phyloP scores from a whole-genome alignment of 2,329 filamentous ascomycete species.

The Fusarium sp. region DNA sequence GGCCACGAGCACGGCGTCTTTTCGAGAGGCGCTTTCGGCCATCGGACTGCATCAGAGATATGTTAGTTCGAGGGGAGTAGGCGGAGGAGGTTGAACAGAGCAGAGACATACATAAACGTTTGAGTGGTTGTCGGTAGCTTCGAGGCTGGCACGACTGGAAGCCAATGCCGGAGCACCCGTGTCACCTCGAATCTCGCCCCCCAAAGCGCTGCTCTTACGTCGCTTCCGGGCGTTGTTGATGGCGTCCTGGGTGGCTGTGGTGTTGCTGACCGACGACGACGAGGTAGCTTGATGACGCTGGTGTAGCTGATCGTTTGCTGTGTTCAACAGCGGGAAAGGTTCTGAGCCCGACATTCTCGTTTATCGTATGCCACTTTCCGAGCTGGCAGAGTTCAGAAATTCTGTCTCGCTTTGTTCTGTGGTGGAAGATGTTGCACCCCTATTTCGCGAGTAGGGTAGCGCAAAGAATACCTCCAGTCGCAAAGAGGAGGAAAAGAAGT shows the following conservation, averaged over 20 bases:
- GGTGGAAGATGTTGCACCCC: constrained; percentile 24
- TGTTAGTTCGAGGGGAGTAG: constrained; percentile 18
- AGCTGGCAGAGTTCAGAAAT: neutral
- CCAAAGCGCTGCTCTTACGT: constrained; percentile 67
- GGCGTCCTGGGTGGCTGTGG: constrained; percentile 45
- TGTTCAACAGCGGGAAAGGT: constrained; percentile 67
- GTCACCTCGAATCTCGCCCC: constrained; percentile 65
- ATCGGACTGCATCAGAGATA: constrained; percentile 31
- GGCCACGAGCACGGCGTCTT: constrained; percentile 65
- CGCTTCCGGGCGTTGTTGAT: constrained; percentile 57
- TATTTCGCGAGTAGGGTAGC: constrained; percentile 17
- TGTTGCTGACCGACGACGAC: constrained; percentile 27
- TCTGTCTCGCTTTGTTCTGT: constrained; percentile 1
- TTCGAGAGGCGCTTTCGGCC: constrained; percentile 60
- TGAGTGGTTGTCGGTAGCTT: constrained; percentile 37
- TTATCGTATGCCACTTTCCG: neutral
- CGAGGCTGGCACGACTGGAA: constrained; percentile 62
- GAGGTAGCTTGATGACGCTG: constrained; percentile 47
- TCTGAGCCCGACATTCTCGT: constrained; percentile 59
- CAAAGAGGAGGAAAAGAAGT: neutral
- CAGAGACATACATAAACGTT: constrained; percentile 28
- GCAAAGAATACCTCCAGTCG: neutral
- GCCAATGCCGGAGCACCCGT: constrained; percentile 66
- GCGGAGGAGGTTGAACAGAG: neutral
- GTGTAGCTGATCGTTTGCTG: constrained; percentile 61